Percentiles rank a stretch among this genome's conserved stretches.
Evolutionary conservation across 2,329 filamentous ascomycete genomes (phyloP).

Genomic region (Clarireedia hainanense): DNA sequence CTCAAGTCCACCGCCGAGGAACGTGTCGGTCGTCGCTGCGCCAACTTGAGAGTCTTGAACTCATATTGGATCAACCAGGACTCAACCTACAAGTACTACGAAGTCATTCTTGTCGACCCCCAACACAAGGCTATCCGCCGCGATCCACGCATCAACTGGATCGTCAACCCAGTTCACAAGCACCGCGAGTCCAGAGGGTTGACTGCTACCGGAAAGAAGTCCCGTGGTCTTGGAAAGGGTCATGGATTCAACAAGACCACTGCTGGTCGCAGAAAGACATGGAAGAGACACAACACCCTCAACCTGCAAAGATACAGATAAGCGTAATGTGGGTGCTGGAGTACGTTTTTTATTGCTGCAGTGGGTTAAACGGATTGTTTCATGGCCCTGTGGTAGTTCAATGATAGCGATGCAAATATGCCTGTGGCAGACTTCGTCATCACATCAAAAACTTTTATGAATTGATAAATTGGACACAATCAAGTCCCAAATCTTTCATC

Average conservation of each 20-base stretch:
- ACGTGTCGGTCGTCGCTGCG: slow-evolving; percentile 98
- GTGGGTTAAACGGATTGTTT: slow-evolving; percentile 19
- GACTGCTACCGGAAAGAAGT: slow-evolving; percentile 98
- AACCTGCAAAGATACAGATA: slow-evolving; percentile 98
- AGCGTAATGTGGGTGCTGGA: slow-evolving; percentile 24
- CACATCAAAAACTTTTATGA: slow-evolving; percentile 10
- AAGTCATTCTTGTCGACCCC: slow-evolving; percentile 99
- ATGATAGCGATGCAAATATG: slow-evolving; percentile 17
- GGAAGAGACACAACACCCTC: slow-evolving; percentile 99
- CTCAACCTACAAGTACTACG: slow-evolving; percentile 99
- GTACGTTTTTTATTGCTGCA: slow-evolving; percentile 18
- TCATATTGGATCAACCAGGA: slow-evolving; percentile 99
- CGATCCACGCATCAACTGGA: slow-evolving; percentile 99
- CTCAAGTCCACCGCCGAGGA: slow-evolving; percentile 97
- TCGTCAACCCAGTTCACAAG: slow-evolving; percentile 99
- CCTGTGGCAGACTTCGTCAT: slow-evolving; percentile 17
- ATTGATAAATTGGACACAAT: slow-evolving; percentile 14
- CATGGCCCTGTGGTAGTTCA: slow-evolving; percentile 11
- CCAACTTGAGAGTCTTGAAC: slow-evolving; percentile 99
- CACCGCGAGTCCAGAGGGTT: slow-evolving; percentile 97
- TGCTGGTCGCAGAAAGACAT: slow-evolving; percentile 97
- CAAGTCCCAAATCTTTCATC: background rate
- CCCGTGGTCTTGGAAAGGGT: slow-evolving; percentile 97
- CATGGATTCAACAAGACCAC: slow-evolving; percentile 99
- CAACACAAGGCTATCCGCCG: slow-evolving; percentile 99